phyloP scores from a whole-genome alignment of 1,284 basidiomycete genomes.

The Pterulicium gracile region DNA sequence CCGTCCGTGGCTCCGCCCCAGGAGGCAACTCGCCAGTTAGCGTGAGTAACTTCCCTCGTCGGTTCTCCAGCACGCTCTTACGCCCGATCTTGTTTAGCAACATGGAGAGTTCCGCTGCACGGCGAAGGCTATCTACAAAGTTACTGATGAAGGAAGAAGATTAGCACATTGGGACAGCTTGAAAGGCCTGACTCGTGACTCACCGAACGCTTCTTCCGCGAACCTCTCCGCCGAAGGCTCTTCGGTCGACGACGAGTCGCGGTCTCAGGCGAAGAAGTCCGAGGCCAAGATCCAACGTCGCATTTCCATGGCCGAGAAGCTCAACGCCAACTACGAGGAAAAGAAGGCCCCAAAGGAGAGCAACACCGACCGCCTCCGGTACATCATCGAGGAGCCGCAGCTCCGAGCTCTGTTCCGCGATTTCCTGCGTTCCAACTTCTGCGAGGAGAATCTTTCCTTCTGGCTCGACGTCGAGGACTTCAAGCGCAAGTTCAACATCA shows the following conservation, averaged over 20 bases:
- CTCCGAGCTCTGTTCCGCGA: conserved; percentile 89
- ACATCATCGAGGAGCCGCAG: conserved; percentile 90
- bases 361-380: conserved; percentile 83
- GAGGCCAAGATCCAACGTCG: conserved; percentile 52
- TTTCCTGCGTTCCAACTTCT: conserved; percentile 89
- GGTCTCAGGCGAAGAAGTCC: conserved; percentile 21
- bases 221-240: conserved; percentile 43
- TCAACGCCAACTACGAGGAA: conserved; percentile 50
- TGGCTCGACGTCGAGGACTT: conserved; percentile 98
- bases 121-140: conserved; percentile 86
- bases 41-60: conserved; percentile 31
- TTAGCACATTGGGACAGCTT: conserved; percentile 73
- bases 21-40: conserved; percentile 63
- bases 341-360: conserved; percentile 66
- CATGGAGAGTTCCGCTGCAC: conserved; percentile 94
- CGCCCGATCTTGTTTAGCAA: conserved; percentile 36
- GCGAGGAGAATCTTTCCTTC: conserved; percentile 96
- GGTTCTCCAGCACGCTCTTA: conserved; percentile 7
- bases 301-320: conserved; percentile 67
- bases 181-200: conserved; percentile 29
- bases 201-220: conserved; percentile 54
- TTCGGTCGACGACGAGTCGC: conserved; percentile 25
- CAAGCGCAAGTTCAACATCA: conserved; percentile 91
- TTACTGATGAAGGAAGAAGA: conserved; percentile 84
- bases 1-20: conserved; percentile 72